Evolutionary conservation across 2,329 filamentous ascomycete species (phyloP).

Genomic region (Aspergillus sp.): DNA sequence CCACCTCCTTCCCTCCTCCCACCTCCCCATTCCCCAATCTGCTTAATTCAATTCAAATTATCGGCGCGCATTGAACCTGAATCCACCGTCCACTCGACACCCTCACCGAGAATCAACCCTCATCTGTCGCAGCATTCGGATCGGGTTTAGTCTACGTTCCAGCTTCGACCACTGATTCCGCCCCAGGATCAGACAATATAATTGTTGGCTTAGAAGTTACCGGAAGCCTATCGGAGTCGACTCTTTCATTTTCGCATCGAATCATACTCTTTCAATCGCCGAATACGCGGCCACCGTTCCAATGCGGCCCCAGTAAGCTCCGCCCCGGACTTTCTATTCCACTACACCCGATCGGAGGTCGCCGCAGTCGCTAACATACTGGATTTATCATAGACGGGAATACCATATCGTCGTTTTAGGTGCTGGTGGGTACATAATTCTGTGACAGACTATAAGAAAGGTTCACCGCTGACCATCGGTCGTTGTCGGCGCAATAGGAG

Average conservation of each 20-base stretch:
- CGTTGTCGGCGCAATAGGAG: conserved; percentile 57
- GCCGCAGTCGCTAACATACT: conserved; percentile 23
- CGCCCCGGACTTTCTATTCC: background rate
- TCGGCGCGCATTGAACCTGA: conserved; percentile 4
- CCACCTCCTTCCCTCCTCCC: conserved; percentile 9
- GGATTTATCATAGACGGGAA: conserved; percentile 59
- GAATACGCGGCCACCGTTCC: conserved; percentile 15
- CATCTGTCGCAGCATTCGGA: conserved; percentile 4
- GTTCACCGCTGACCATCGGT: conserved; percentile 20
- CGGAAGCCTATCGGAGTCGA: conserved; percentile 3
- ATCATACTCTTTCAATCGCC: conserved; percentile 1
- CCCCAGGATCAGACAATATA: conserved; percentile 1
- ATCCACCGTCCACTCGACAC: background rate
- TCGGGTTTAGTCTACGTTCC: background rate
- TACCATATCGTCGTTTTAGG: conserved; percentile 82
- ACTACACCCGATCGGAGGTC: conserved; percentile 3
- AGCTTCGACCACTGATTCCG: conserved; percentile 4
- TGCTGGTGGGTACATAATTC: conserved; percentile 58
- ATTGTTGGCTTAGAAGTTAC: background rate
- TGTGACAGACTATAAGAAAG: background rate
- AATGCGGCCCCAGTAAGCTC: conserved; percentile 44
- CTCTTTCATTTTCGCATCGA: background rate
- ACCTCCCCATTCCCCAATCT: background rate
- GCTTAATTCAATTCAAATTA: background rate
- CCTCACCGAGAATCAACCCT: background rate